Base-by-base conservation (phyloP, 768 basidiomycete species). In the Postia placenta region DNA sequence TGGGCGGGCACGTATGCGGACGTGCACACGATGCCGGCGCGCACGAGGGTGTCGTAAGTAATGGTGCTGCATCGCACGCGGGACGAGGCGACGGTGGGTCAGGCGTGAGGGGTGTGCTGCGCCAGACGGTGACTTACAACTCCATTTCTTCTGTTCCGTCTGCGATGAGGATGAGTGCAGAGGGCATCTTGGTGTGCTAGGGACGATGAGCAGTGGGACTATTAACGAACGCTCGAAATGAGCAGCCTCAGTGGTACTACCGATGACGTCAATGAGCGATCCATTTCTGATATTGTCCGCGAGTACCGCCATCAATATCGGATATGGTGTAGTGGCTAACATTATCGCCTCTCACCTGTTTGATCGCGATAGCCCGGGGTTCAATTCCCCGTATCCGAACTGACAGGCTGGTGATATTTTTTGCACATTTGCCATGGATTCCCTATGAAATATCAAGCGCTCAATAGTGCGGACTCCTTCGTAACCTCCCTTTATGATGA, bases 111-210 rank as follows among this genome's bases (percentile, higher is more conserved):
- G 24, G 45, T 28, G 30, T 12, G 26, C 19, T 14, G n/a, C n/a
- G n/a, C n/a, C n/a, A 33, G 44, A 28, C 24, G 17, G 5, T 20
- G n/a, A 60, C 81, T 56, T 59, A 87, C 88, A 90, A 91, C 66
- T 90, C 88, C 82, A 89, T 90, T 67, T 92, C 89, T 62, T 92
- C 89, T 1, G 89, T 90, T 11, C 89, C 89, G 60, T 90, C 76
- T 15, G 88, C 84, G 23, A 92, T 76, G 20, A 92, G 69, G 41
- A 92, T 73, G 19, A 89, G 69, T 5, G 85, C 89, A 30, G 80
- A 78, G 9, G 75, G 69, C 62, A 64, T 65, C 28, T 19, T 50
- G 15, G 23, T 9, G 30, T n/a, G 20, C 38, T 39, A 39, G 15
- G 20, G 17, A 39, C 11, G 19, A 6, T 9, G 38, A 9, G 9